phyloP scores from a whole-genome alignment of 805 yeast genomes.

The Allodekkera sacchari region DNA sequence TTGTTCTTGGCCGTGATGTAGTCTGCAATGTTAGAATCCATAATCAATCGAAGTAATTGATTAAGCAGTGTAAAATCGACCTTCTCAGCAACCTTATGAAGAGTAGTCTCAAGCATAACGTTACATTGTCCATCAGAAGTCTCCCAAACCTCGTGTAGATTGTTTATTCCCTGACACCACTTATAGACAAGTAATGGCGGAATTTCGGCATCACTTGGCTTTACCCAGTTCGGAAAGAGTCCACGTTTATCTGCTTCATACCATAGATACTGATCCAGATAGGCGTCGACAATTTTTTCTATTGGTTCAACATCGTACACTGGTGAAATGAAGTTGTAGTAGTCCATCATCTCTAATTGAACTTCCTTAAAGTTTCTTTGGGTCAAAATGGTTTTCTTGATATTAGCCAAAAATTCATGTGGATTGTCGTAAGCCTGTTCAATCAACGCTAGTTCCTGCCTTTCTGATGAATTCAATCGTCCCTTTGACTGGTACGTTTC shows the following conservation, averaged over 20 bases:
- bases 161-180: conserved; percentile 90
- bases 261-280: conserved; percentile 92
- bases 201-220: conserved; percentile 89
- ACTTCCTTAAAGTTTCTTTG: conserved; percentile 91
- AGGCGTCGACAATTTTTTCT: conserved; percentile 94
- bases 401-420: conserved; percentile 78
- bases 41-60: conserved; percentile 66
- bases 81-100: conserved; percentile 71
- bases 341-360: conserved; percentile 82
- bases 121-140: conserved; percentile 64
- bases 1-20: conserved; percentile 90
- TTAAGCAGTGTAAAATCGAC: conserved; percentile 83
- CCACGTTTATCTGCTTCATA: conserved; percentile 85
- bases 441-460: conserved; percentile 87
- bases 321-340: conserved; percentile 75
- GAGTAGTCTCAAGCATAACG: conserved; percentile 73
- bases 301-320: conserved; percentile 84
- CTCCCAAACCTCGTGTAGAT: conserved; percentile 73
- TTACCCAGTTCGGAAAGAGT: conserved; percentile 91
- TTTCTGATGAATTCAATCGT: conserved; percentile 73
- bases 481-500: conserved; percentile 71
- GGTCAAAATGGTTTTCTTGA: conserved; percentile 73
- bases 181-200: conserved; percentile 88
- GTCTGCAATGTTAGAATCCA: conserved; percentile 90
- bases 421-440: conserved; percentile 98